These are phyloP conservation scores for Anthracocystis walkeri DNA, from an alignment of 1,284 basidiomycete species.

Conservation along the genomic window DNA sequence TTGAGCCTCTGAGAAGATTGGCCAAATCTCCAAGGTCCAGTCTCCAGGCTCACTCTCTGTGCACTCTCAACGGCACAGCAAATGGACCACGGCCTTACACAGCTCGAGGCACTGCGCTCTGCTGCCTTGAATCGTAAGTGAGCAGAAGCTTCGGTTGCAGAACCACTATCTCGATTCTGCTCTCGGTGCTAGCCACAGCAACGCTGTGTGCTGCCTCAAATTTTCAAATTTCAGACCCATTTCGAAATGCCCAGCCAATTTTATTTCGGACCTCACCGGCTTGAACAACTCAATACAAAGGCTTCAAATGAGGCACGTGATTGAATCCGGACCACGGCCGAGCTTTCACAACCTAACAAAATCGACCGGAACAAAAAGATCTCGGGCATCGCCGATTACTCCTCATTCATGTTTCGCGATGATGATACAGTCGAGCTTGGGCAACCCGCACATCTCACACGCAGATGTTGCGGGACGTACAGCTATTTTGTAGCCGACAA, in stretches of 20 bases:
- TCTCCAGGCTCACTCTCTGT: not conserved
- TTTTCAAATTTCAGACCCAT: not conserved
- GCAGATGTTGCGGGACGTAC: not conserved
- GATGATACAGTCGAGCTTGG: not conserved
- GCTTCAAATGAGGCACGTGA: not conserved
- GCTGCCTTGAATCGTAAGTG: conserved; percentile 6
- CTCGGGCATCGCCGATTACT: not conserved
- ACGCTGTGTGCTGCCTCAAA: conserved; percentile 15
- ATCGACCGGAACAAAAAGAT: not conserved
- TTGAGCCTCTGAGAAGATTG: conserved; percentile 1
- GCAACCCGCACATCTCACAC: not conserved
- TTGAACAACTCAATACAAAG: too few species aligned
- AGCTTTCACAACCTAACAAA: not conserved
- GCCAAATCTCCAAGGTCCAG: not conserved
- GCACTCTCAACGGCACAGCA: not conserved
- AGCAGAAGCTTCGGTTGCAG: not conserved
- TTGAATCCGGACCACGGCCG: not conserved
- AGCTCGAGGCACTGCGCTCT: conserved; percentile 1
- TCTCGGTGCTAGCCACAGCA: not conserved
- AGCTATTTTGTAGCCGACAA: not conserved
- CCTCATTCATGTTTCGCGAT: not conserved
- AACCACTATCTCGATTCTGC: conserved; percentile 10
- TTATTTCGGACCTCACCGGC: not conserved
- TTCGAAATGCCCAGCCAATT: not conserved
- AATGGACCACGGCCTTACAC: not conserved